Conservation (phyloP, 805 yeast genomes). For the Hanseniaspora taiwanica region DNA sequence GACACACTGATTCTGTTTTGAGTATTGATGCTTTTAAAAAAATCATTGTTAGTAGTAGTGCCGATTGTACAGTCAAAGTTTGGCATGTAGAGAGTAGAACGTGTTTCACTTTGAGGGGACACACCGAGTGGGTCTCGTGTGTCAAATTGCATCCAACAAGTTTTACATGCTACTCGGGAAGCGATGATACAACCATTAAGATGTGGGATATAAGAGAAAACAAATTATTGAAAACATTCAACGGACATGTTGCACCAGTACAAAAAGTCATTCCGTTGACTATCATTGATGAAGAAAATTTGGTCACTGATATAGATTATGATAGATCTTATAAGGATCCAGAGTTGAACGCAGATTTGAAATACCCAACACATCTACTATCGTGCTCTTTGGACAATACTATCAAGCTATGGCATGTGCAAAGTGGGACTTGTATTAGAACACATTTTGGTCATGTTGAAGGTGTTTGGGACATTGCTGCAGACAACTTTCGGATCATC, state of each 20-base stretch:
- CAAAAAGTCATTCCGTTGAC: conserved; percentile 83
- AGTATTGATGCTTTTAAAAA: conserved; percentile 72
- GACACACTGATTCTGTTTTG: conserved; percentile 78
- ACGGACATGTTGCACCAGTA: conserved; percentile 89
- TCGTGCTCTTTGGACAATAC: conserved; percentile 89
- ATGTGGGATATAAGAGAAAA: conserved; percentile 89
- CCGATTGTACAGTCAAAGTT: conserved; percentile 82
- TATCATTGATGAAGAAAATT: conserved; percentile 48
- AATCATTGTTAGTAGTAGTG: conserved; percentile 83
- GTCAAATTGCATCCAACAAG: conserved; percentile 77
- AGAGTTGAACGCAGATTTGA: conserved; percentile 17
- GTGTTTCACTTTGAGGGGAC: conserved; percentile 88
- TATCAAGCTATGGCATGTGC: conserved; percentile 82
- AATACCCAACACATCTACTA: conserved; percentile 68
- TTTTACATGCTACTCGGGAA: conserved; percentile 68
- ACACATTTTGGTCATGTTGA: conserved; percentile 97
- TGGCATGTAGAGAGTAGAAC: conserved; percentile 95
- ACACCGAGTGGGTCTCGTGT: conserved; percentile 80
- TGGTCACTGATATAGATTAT: conserved; percentile 28
- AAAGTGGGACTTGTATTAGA: conserved; percentile 74
- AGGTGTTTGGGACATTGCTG: conserved; percentile 95
- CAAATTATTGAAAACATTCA: conserved; percentile 63
- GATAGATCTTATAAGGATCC: conserved; percentile 14
- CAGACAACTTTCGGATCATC: conserved; percentile 88
- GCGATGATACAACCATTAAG: conserved; percentile 83